Percentiles rank a stretch among this genome's conserved stretches.
These are phyloP conservation scores for Saxophila tyrrhenica DNA, from an alignment of 495 filamentous ascomycete genomes.

Conservation along the genomic window DNA sequence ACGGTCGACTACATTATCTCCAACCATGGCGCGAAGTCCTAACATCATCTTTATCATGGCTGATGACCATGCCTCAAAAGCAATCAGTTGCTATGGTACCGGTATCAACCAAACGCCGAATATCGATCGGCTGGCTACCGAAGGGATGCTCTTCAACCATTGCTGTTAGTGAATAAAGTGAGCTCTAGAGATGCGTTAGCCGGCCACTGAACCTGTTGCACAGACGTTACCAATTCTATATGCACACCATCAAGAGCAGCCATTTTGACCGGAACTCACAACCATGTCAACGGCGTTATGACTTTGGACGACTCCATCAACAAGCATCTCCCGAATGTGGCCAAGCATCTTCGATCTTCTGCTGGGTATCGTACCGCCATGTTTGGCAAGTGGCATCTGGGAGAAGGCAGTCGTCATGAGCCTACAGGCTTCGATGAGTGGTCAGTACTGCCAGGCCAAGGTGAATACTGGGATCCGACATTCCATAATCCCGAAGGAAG, in stretches of 20 bases:
- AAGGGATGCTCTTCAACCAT: slow-evolving; percentile 38
- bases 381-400: slow-evolving; percentile 38
- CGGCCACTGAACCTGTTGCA: too few relatives aligned
- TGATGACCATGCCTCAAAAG: slow-evolving; percentile 38
- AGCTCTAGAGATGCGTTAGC: too few relatives aligned
- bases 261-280: slow-evolving; percentile 36
- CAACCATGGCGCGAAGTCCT: too few relatives aligned
- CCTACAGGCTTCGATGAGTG: slow-evolving; percentile 37
- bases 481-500: slow-evolving; percentile 28
- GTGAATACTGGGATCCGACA: slow-evolving; percentile 35
- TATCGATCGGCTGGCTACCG: slow-evolving; percentile 32
- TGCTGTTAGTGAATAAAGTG: too few relatives aligned
- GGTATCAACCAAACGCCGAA: slow-evolving; percentile 36
- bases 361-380: slow-evolving; percentile 37
- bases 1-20: too few relatives aligned
- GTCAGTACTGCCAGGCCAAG: slow-evolving; percentile 32
- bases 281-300: slow-evolving; percentile 36
- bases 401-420: slow-evolving; percentile 32
- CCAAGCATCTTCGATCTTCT: slow-evolving; percentile 30
- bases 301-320: slow-evolving; percentile 35
- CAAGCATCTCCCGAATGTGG: slow-evolving; percentile 35
- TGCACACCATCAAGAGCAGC: slow-evolving; percentile 36
- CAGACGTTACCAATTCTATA: slow-evolving; percentile 38
- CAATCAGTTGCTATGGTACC: slow-evolving; percentile 33
- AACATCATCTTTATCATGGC: slow-evolving; percentile 41